Evolutionary conservation across 352 stramenopile genomes (phyloP).

Genomic region (Pseudoperonospora humuli): DNA sequence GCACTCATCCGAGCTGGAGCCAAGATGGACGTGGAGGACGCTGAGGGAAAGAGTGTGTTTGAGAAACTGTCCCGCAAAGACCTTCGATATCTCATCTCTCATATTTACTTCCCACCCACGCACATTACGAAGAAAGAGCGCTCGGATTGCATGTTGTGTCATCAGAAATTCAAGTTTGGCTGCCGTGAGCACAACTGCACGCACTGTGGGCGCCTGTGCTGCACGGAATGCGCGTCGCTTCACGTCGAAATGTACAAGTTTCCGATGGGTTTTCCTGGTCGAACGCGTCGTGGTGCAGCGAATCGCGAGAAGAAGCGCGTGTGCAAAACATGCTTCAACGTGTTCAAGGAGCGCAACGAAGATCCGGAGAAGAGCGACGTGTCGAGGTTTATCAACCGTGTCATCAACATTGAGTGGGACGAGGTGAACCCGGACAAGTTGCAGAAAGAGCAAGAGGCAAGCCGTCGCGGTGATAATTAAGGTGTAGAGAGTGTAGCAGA

Average conservation of each 20-base stretch:
- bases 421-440: slow-evolving; percentile 87
- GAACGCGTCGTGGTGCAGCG: slow-evolving; percentile 54
- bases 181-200: slow-evolving; percentile 82
- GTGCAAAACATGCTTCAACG: slow-evolving; percentile 82
- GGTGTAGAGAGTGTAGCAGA: slow-evolving; percentile 10
- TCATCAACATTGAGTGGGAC: slow-evolving; percentile 85
- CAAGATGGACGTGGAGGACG: slow-evolving; percentile 84
- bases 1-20: slow-evolving; percentile 72
- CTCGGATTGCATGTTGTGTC: slow-evolving; percentile 75
- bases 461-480: slow-evolving; percentile 58
- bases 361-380: slow-evolving; percentile 53
- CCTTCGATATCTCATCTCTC: slow-evolving; percentile 58
- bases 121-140: slow-evolving; percentile 85
- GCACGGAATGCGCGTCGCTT: slow-evolving; percentile 57
- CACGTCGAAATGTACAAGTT: slow-evolving; percentile 73
- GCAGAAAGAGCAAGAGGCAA: slow-evolving; percentile 27
- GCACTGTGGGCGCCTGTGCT: slow-evolving; percentile 74
- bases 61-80: slow-evolving; percentile 75
- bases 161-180: slow-evolving; percentile 84
- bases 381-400: slow-evolving; percentile 62
- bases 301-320: slow-evolving; percentile 64
- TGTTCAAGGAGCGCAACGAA: slow-evolving; percentile 77
- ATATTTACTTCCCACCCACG: slow-evolving; percentile 84
- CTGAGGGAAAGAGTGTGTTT: slow-evolving; percentile 77
- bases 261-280: slow-evolving; percentile 76